phyloP scores from a whole-genome alignment of 139 green algal species.

The Mesostigma viride region DNA sequence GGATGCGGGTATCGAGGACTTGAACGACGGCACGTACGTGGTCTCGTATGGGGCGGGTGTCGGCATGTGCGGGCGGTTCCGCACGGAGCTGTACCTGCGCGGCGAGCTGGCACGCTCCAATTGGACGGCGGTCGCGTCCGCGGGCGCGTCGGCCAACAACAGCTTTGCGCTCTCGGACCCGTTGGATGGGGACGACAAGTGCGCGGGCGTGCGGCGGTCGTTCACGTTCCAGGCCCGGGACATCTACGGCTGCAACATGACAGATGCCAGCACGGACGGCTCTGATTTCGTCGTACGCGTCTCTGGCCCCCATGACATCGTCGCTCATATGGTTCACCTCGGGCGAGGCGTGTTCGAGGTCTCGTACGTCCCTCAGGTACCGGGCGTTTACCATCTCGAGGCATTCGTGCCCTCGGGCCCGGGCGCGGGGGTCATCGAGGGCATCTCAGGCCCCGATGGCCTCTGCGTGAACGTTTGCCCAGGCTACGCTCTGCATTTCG shows the following conservation, averaged over 20 bases:
- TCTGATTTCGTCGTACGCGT: background rate
- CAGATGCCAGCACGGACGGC: background rate
- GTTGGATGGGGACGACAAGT: too few species aligned
- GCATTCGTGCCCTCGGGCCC: too few species aligned
- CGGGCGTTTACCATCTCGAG: background rate
- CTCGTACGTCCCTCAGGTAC: background rate
- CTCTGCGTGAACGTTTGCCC: too few species aligned
- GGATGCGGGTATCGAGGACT: slow-evolving; percentile 3
- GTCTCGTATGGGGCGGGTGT: slow-evolving; percentile 4
- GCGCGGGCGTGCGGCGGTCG: background rate
- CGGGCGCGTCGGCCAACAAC: too few species aligned
- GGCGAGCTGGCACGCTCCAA: too few species aligned
- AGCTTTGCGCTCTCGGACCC: too few species aligned
- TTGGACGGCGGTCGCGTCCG: too few species aligned
- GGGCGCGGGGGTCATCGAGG: too few species aligned
- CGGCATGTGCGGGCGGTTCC: too few species aligned
- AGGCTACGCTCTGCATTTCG: too few species aligned
- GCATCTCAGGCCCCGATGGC: too few species aligned
- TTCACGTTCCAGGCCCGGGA: slow-evolving; percentile 21
- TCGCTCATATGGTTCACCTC: background rate
- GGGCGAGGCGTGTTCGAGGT: background rate
- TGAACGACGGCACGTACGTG: slow-evolving; percentile 24
- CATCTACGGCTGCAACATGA: slow-evolving; percentile 13
- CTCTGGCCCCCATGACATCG: background rate
- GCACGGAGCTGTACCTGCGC: too few species aligned